Percentiles rank a stretch among this genome's conserved stretches.
Conservation (phyloP, 441 rosid genomes). For the Eutrema salsugineum region DNA sequence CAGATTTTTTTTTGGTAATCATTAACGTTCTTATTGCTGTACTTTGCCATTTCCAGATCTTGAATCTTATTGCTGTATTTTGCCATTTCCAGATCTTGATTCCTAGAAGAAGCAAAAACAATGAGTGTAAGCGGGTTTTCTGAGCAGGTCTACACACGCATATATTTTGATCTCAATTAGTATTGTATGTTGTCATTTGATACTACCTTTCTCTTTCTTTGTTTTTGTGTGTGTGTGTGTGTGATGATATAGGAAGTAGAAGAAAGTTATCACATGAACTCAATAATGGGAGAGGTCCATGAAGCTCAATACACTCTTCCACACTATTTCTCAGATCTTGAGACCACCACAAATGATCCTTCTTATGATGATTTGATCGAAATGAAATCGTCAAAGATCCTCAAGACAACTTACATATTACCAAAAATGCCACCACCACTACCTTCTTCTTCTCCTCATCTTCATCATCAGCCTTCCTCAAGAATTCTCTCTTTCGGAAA, state of each 20-base stretch:
- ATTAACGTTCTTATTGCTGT: no score
- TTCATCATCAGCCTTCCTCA: conserved; percentile 14
- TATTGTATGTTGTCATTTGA: no score
- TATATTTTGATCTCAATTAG: neutral
- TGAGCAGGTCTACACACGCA: conserved; percentile 7
- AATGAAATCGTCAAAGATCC: conserved; percentile 25
- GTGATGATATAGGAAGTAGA: conserved; percentile 18
- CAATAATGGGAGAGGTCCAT: conserved; percentile 7
- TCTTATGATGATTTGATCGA: conserved; percentile 24
- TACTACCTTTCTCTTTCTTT: no score
- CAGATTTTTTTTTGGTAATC: no score
- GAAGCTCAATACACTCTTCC: conserved; percentile 14
- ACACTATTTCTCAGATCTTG: conserved; percentile 9
- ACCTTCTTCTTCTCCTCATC: neutral
- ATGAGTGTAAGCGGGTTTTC: no score
- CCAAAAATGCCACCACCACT: conserved; percentile 3
- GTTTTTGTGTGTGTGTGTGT: no score
- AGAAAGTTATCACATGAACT: conserved; percentile 20
- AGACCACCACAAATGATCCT: neutral
- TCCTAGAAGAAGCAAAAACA: no score
- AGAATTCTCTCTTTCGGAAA: conserved; percentile 21
- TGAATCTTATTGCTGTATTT: no score
- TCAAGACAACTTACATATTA: conserved; percentile 15
- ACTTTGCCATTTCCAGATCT: neutral
- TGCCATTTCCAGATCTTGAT: no score